Evolutionary conservation across 1,284 basidiomycete genomes (phyloP), one percentile per base, ranked within the genome.

Genomic region (Rhodotorula sp.): DNA sequence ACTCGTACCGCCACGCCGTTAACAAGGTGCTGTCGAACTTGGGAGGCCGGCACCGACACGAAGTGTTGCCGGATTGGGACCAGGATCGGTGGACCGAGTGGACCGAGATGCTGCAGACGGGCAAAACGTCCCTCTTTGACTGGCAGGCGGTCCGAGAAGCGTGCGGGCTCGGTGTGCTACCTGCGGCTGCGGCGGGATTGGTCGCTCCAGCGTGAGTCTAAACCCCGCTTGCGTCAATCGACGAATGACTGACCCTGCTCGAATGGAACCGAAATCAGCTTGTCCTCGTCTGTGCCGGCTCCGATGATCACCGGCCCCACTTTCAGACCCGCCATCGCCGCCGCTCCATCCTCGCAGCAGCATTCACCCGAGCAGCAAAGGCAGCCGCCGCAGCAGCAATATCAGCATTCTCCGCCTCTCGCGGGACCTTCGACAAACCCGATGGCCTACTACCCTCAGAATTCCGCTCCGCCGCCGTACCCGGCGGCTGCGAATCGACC

Each of bases 1-100:
- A 72, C 19, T 55, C 55, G 28, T 69, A 69, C 50, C 50, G 71
- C 14, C 23, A 18, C 19, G 34, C 47, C n/a, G 67, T 65, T 8
- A 12, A 18, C 15, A 1, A 10, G 0, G 64, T 8, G 0, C 59
- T 64, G 43, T 12, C 19, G 5, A 28, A 12, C 21, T 14, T 59
- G 6, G 55, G 45, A 7, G 48, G 60, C 5, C 47, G 23, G 3
- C 26, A 19, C 10, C 2, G 26, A 45, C 2, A 28, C 19, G 31
- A 23, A 1, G 19, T 12, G 23, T 14, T 54, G 28, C 26, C 18
- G 14, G n/a, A 23, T 2, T 67, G 54, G 65, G 16, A 34, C 14
- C 23, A 38, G 10, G 6, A 14, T 3, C 48, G 62, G 5, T 66
- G 64, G 64, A 5, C 16, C 4, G 14, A 7, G 5, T 70, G 60